Percentiles rank a stretch among this genome's conserved stretches.
Evolutionary conservation across 805 yeast species (phyloP).

Genomic region (Candida krabiensis): DNA sequence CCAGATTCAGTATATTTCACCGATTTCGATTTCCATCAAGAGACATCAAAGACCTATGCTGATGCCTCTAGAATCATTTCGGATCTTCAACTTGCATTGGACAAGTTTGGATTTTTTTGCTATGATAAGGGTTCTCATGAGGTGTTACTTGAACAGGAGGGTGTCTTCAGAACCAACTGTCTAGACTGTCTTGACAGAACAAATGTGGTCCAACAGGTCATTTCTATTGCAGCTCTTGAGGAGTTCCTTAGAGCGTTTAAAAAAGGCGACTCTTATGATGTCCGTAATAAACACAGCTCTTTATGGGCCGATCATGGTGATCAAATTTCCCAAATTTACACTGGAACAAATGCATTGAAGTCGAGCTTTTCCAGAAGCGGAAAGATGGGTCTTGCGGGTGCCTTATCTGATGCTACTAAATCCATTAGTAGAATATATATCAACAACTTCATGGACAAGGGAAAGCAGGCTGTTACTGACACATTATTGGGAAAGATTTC

Average conservation of each 20-base stretch:
- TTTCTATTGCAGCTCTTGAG: slow-evolving; percentile 71
- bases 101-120: slow-evolving; percentile 80
- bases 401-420: slow-evolving; percentile 94
- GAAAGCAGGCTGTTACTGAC: slow-evolving; percentile 88
- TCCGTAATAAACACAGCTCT: slow-evolving; percentile 73
- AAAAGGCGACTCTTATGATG: slow-evolving; percentile 39
- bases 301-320: slow-evolving; percentile 99
- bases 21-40: slow-evolving; percentile 91
- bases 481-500: slow-evolving; percentile 78
- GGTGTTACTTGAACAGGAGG: slow-evolving; percentile 74
- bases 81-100: slow-evolving; percentile 60
- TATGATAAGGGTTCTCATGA: slow-evolving; percentile 59
- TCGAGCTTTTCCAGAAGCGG: slow-evolving; percentile 94
- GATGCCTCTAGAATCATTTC: slow-evolving; percentile 74
- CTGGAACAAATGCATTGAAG: slow-evolving; percentile 96
- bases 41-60: slow-evolving; percentile 86
- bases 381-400: slow-evolving; percentile 95
- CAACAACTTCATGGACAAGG: slow-evolving; percentile 91
- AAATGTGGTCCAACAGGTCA: slow-evolving; percentile 81
- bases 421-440: slow-evolving; percentile 94
- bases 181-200: slow-evolving; percentile 95
- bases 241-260: slow-evolving; percentile 43
- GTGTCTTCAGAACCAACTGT: slow-evolving; percentile 91
- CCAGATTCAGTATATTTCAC: slow-evolving; percentile 56
- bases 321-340: slow-evolving; percentile 90